Evolutionary conservation across 116 monocot genomes (phyloP), one percentile per base, ranked within the genome.

Genomic region (Cymodocea nodosa): DNA sequence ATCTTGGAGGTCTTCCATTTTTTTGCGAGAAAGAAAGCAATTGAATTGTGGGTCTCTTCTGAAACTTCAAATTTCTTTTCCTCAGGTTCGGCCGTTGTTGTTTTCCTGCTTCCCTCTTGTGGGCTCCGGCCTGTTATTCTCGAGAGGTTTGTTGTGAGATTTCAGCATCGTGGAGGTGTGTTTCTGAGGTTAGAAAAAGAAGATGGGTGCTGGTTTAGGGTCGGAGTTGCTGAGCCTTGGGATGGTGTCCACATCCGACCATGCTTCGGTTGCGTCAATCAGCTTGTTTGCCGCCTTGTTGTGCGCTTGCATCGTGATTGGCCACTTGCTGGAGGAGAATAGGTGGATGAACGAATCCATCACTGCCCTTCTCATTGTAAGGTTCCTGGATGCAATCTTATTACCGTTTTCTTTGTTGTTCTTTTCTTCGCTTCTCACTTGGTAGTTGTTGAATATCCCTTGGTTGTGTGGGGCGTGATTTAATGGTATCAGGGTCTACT

Each of bases 261-360:
- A 86, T 48, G 58, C 75, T 4, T 80, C 86, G 17, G 80, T 86
- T 3, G 77, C 73, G 9, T 77, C 86, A 60, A 86, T 86, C 75
- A 80, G 68, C 60, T 63, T 90, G 20, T 90, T 85, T 56, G 72
- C 79, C 15, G 73, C 75, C 54, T 70, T 90, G 13, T 78, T 90
- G 17, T 90, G 90, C 65, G 72, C 70, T 48, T 90, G 90, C 75
- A 90, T 90, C 35, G 78, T 90, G 23, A 50, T 85, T 15, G 90
- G 90, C 9, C 90, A 90, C 64, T 66, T 90, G 23, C 83, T 90
- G 23, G 85, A 90, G 68, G 83, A 80, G 68, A 72, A 77, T 53
- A 75, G 76, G 34, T 90, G 83, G 83, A 51, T 83, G 75, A 90
- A 90, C 74, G 90, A 90, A 70, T 85, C 86, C 76, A 90, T 85